Conservation (phyloP, 345 rosid species). For the Triadica sebifera region DNA sequence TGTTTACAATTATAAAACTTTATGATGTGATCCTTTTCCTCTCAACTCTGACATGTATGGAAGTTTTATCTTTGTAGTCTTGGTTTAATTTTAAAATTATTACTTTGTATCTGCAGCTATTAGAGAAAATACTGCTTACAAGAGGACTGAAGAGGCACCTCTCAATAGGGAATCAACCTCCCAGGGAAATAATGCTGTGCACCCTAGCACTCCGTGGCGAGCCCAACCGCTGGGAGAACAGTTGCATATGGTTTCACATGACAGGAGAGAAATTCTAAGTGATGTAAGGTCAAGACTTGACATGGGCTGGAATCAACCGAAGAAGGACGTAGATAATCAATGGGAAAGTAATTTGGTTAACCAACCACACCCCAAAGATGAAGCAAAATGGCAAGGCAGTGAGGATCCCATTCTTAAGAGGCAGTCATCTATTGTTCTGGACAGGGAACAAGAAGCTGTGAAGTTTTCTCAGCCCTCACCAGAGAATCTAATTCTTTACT, state of each 20-base stretch:
- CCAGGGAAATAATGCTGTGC: conserved; percentile 44
- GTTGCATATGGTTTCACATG: conserved; percentile 36
- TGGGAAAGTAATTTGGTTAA: conserved; percentile 42
- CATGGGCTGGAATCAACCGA: conserved; percentile 46
- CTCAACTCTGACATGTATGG: not conserved
- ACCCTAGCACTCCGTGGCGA: conserved; percentile 51
- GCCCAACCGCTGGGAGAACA: conserved; percentile 51
- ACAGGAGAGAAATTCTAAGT: conserved; percentile 48
- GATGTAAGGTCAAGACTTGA: conserved; percentile 49
- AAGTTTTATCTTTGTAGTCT: not conserved
- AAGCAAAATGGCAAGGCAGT: conserved; percentile 47
- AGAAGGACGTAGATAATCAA: conserved; percentile 45
- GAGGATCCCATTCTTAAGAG: conserved; percentile 58
- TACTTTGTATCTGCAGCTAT: conserved; percentile 44
- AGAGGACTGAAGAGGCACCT: conserved; percentile 48
- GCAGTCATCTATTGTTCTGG: conserved; percentile 57
- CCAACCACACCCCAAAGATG: conserved; percentile 51
- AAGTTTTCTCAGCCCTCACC: conserved; percentile 57
- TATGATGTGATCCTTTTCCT: not conserved
- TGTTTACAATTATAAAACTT: not conserved
- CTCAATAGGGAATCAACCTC: conserved; percentile 38
- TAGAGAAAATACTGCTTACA: conserved; percentile 45
- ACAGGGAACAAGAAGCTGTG: conserved; percentile 71
- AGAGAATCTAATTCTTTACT: conserved; percentile 68
- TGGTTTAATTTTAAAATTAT: conserved; percentile 1